These are phyloP conservation scores for Aureobasidium pullulans DNA, from an alignment of 2,329 filamentous ascomycete species.

Conservation along the genomic window DNA sequence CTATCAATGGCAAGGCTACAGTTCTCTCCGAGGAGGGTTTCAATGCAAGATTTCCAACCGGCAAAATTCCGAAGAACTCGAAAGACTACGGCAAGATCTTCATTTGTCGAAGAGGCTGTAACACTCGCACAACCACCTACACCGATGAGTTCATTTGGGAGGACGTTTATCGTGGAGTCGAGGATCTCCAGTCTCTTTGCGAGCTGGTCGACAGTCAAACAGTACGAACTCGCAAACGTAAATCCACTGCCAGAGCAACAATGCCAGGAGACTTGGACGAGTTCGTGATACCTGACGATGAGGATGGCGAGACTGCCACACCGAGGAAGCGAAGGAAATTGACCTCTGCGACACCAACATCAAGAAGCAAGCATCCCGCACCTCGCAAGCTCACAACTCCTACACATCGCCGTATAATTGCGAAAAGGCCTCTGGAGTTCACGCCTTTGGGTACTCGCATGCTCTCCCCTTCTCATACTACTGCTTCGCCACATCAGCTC, in stretches of 20 bases:
- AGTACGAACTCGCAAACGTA: conserved; percentile 57
- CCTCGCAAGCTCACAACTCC: conserved; percentile 54
- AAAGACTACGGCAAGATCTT: conserved; percentile 79
- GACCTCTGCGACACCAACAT: conserved; percentile 37
- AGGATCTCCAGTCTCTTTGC: conserved; percentile 59
- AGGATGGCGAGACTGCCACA: conserved; percentile 35
- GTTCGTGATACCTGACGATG: conserved; percentile 35
- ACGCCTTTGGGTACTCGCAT: conserved; percentile 87
- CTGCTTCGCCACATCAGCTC: conserved; percentile 83
- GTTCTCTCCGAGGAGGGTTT: conserved; percentile 70
- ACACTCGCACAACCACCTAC: conserved; percentile 80
- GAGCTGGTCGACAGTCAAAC: conserved; percentile 64
- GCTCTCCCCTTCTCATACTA: conserved; percentile 65
- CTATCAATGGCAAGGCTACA: conserved; percentile 82
- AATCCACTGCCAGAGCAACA: conserved; percentile 23
- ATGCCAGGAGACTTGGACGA: conserved; percentile 34
- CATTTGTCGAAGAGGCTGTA: conserved; percentile 81
- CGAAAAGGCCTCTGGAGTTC: conserved; percentile 89
- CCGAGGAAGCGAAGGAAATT: conserved; percentile 44
- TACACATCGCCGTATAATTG: conserved; percentile 59
- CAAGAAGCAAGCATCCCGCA: conserved; percentile 37
- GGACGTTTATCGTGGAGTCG: conserved; percentile 62
- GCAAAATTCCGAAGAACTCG: conserved; percentile 64
- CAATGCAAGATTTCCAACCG: conserved; percentile 61
- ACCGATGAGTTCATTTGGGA: conserved; percentile 93